Evolutionary conservation across 768 basidiomycete genomes (phyloP).

Genomic region (Leccinum truebloodii): DNA sequence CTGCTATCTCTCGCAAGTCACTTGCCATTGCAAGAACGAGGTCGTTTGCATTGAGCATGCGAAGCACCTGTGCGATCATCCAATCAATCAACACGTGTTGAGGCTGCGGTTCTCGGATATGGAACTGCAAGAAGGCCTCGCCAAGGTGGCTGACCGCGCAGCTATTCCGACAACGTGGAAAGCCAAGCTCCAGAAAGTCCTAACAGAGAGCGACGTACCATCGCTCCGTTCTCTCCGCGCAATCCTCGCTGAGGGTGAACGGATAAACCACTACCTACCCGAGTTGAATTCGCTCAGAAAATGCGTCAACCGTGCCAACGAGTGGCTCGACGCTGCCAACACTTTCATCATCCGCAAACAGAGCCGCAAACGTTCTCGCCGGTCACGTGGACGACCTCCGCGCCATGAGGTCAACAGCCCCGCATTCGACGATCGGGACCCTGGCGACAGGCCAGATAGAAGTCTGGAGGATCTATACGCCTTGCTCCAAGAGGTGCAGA

Average conservation of each 20-base stretch:
- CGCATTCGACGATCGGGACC: slow-evolving; percentile 44
- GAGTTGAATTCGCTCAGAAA: slow-evolving; percentile 73
- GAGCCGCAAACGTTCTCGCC: slow-evolving; percentile 72
- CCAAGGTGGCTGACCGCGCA: slow-evolving; percentile 70
- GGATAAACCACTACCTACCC: slow-evolving; percentile 71
- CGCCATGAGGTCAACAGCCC: slow-evolving; percentile 42
- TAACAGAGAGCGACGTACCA: slow-evolving; percentile 72
- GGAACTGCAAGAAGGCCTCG: slow-evolving; percentile 67
- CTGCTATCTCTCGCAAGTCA: slow-evolving; percentile 93
- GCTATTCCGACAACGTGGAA: slow-evolving; percentile 76
- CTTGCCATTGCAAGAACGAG: slow-evolving; percentile 73
- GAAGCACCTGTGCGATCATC: slow-evolving; percentile 70
- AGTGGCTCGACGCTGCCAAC: slow-evolving; percentile 88
- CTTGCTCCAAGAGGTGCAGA: slow-evolving; percentile 70
- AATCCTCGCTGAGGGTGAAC: slow-evolving; percentile 86
- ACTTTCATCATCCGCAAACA: slow-evolving; percentile 78
- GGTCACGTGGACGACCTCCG: slow-evolving; percentile 56
- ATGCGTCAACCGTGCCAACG: slow-evolving; percentile 78
- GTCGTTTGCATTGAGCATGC: slow-evolving; percentile 88
- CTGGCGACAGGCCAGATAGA: slow-evolving; percentile 69
- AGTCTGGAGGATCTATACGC: slow-evolving; percentile 69
- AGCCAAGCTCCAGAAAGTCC: slow-evolving; percentile 60
- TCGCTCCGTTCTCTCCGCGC: slow-evolving; percentile 75
- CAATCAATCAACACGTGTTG: slow-evolving; percentile 56
- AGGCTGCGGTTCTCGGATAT: slow-evolving; percentile 82